phyloP scores from a whole-genome alignment of 129 eudicot genomes.

The Mikania micrantha region DNA sequence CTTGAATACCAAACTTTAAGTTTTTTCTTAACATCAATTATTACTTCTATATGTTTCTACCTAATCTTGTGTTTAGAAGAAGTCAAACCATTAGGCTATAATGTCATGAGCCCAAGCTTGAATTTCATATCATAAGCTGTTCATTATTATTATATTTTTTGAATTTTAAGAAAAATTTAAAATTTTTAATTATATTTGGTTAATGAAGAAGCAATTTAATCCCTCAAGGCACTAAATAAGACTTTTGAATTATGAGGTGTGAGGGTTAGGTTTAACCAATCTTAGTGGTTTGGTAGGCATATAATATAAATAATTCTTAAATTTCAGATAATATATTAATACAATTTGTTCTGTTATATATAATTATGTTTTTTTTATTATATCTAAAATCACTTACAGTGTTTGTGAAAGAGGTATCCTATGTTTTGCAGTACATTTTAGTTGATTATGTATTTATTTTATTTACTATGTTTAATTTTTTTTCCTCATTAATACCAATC shows the following conservation, averaged over 20 bases:
- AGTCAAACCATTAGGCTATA: too few species aligned
- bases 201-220: background rate
- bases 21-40: too few species aligned
- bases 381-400: background rate
- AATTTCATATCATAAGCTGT: background rate
- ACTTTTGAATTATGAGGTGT: background rate
- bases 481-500: background rate
- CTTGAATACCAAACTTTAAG: background rate
- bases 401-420: background rate
- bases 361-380: background rate
- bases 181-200: background rate
- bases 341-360: background rate
- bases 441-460: background rate
- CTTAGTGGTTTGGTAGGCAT: slow-evolving; percentile 14
- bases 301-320: background rate
- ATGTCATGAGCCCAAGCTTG: too few species aligned
- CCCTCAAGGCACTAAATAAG: background rate
- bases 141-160: background rate
- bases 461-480: background rate
- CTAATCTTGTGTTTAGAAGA: too few species aligned
- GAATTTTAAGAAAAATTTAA: background rate
- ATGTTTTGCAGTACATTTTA: background rate
- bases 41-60: too few species aligned
- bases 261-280: slow-evolving; percentile 23
- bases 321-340: background rate